phyloP scores from a whole-genome alignment of 2,329 filamentous ascomycete genomes.

The Fusarium temperatum region DNA sequence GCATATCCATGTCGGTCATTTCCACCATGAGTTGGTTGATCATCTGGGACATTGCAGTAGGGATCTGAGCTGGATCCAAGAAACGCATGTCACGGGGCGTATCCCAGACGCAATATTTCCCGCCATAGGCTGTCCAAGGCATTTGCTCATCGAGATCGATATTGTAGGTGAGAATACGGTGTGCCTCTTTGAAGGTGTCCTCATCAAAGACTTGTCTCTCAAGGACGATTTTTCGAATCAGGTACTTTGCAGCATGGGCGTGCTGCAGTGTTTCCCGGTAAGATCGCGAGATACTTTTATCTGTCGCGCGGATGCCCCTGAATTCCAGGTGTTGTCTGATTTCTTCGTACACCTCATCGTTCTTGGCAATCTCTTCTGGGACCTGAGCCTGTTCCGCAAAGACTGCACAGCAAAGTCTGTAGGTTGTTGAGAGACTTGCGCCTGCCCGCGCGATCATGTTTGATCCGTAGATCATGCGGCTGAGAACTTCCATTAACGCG shows the following conservation, averaged over 20 bases:
- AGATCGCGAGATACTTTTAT: not conserved
- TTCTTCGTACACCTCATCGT: not conserved
- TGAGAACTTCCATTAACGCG: not conserved
- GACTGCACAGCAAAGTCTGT: not conserved
- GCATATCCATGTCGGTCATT: constrained; percentile 14
- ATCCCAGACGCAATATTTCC: constrained; percentile 37
- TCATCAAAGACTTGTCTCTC: constrained; percentile 11
- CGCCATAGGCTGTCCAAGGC: constrained; percentile 16
- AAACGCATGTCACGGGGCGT: not conserved
- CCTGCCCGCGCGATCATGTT: constrained; percentile 12
- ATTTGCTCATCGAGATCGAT: not conserved
- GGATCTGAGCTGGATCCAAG: not conserved
- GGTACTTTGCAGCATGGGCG: constrained; percentile 12
- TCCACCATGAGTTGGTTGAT: constrained; percentile 14
- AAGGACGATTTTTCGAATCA: constrained; percentile 18
- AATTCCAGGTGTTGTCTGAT: not conserved
- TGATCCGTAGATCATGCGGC: constrained; percentile 7
- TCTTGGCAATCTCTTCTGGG: not conserved
- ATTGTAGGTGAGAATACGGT: constrained; percentile 30
- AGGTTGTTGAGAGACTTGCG: not conserved
- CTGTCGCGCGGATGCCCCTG: too few relatives aligned
- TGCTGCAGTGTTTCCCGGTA: constrained; percentile 23
- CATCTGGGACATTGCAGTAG: constrained; percentile 39
- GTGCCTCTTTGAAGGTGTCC: constrained; percentile 34
- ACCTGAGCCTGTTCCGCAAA: not conserved